Evolutionary conservation across 1,284 basidiomycete genomes (phyloP).

Genomic region (Papiliotrema nemorosa): DNA sequence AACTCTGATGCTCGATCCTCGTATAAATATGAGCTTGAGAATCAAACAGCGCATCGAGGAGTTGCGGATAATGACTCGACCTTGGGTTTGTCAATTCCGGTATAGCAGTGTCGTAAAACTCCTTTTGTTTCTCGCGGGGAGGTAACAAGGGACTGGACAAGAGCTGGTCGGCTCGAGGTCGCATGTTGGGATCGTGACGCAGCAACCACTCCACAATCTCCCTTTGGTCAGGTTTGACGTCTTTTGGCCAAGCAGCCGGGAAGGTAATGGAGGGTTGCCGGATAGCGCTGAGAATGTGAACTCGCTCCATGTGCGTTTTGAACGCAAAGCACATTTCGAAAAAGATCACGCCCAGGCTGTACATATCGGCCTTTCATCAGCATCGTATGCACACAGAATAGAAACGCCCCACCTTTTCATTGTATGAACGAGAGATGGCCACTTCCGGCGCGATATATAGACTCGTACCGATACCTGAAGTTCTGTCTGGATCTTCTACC

Average conservation of each 20-base stretch:
- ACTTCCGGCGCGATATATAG: conserved; percentile 89
- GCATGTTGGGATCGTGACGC: conserved; percentile 73
- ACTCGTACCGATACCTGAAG: conserved; percentile 79
- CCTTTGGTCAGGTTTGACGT: conserved; percentile 56
- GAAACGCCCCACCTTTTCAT: conserved; percentile 42
- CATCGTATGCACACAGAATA: neutral
- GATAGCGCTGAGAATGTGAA: conserved; percentile 73
- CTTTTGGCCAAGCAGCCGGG: conserved; percentile 64
- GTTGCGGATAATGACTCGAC: conserved; percentile 40
- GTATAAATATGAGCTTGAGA: conserved; percentile 20
- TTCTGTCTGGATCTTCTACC: conserved; percentile 19
- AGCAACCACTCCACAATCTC: conserved; percentile 69
- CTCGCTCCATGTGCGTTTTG: conserved; percentile 81
- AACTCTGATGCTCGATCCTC: conserved; percentile 59
- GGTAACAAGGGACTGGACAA: conserved; percentile 70
- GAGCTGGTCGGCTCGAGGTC: conserved; percentile 80
- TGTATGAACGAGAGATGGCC: conserved; percentile 47
- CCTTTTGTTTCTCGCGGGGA: conserved; percentile 33
- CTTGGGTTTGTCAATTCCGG: conserved; percentile 44
- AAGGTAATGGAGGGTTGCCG: conserved; percentile 70
- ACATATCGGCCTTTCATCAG: conserved; percentile 74
- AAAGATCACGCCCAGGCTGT: conserved; percentile 91
- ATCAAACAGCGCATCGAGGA: conserved; percentile 39
- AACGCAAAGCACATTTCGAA: conserved; percentile 95
- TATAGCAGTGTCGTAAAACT: conserved; percentile 38